phyloP scores from a whole-genome alignment of 179 eudicot species.

The Vitellaria paradoxa region DNA sequence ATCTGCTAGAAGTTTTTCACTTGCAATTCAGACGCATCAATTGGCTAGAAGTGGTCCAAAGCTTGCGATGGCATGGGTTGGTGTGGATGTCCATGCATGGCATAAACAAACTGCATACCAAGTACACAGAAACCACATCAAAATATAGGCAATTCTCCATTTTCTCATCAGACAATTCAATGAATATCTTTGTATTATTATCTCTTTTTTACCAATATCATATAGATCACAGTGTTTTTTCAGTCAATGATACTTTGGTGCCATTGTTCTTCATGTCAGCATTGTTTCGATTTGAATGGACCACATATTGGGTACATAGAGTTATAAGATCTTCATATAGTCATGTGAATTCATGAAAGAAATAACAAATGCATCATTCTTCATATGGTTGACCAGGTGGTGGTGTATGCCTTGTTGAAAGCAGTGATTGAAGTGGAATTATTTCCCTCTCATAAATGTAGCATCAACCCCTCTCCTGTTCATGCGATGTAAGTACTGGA shows the following conservation, averaged over 20 bases:
- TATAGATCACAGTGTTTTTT: neutral
- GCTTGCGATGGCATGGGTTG: conserved; percentile 48
- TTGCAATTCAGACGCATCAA: conserved; percentile 32
- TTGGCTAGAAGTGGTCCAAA: conserved; percentile 33
- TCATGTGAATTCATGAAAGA: neutral
- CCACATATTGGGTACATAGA: neutral
- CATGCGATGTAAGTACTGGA: conserved; percentile 41
- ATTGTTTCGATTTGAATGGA: neutral
- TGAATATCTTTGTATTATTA: neutral
- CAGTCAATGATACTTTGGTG: neutral
- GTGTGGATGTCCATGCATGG: conserved; percentile 50
- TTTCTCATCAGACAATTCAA: neutral
- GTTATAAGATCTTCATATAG: neutral
- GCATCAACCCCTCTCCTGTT: conserved; percentile 33
- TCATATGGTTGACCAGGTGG: conserved; percentile 33
- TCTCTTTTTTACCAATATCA: neutral
- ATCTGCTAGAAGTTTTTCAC: conserved; percentile 46
- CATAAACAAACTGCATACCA: conserved; percentile 41
- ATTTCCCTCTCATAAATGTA: conserved; percentile 44
- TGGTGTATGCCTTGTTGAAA: conserved; percentile 40
- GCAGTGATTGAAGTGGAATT: conserved; percentile 43
- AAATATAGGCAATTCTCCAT: neutral
- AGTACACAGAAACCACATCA: conserved; percentile 21
- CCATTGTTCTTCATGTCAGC: neutral
- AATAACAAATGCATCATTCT: conserved; percentile 15